Evolutionary conservation across 306 rosid genomes (phyloP).

Genomic region (Notholithocarpus densiflorus): DNA sequence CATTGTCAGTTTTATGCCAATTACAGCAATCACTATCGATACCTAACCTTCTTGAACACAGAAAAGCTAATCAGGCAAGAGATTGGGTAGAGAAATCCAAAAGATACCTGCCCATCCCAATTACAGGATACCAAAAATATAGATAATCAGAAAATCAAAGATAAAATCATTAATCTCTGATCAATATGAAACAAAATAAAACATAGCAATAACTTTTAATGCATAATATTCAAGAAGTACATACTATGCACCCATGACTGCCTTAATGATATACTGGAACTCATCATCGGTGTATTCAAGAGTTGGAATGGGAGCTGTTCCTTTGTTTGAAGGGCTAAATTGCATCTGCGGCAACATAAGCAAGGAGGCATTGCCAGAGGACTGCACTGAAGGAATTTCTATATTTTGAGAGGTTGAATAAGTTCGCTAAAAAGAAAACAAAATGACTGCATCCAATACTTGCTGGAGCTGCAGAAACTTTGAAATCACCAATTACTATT

Average conservation of each 20-base stretch:
- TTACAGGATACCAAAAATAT: slow-evolving; percentile 22
- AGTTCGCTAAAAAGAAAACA: slow-evolving; percentile 67
- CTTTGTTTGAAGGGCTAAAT: slow-evolving; percentile 65
- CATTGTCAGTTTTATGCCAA: slow-evolving; percentile 18
- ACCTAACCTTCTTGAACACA: slow-evolving; percentile 80
- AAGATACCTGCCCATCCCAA: slow-evolving; percentile 66
- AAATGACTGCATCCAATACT: slow-evolving; percentile 78
- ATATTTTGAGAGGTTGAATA: slow-evolving; percentile 25
- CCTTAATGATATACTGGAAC: slow-evolving; percentile 84
- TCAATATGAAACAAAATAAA: too few species aligned
- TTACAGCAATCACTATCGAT: slow-evolving; percentile 13
- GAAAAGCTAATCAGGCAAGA: slow-evolving; percentile 86
- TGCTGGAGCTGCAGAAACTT: slow-evolving; percentile 78
- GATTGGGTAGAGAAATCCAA: slow-evolving; percentile 89
- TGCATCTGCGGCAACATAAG: slow-evolving; percentile 46
- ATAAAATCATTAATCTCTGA: slow-evolving; percentile 12
- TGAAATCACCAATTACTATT: slow-evolving; percentile 19
- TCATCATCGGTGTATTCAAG: slow-evolving; percentile 90
- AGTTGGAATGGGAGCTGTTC: slow-evolving; percentile 85
- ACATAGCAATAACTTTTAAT: neutral
- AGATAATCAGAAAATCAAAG: slow-evolving; percentile 17
- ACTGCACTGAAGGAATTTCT: slow-evolving; percentile 36
- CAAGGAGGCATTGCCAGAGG: slow-evolving; percentile 30
- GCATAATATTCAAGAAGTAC: slow-evolving; percentile 26
- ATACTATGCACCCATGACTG: slow-evolving; percentile 86